Evolutionary conservation across 1,284 basidiomycete genomes (phyloP).

Genomic region (Ceratobasidium sp.): DNA sequence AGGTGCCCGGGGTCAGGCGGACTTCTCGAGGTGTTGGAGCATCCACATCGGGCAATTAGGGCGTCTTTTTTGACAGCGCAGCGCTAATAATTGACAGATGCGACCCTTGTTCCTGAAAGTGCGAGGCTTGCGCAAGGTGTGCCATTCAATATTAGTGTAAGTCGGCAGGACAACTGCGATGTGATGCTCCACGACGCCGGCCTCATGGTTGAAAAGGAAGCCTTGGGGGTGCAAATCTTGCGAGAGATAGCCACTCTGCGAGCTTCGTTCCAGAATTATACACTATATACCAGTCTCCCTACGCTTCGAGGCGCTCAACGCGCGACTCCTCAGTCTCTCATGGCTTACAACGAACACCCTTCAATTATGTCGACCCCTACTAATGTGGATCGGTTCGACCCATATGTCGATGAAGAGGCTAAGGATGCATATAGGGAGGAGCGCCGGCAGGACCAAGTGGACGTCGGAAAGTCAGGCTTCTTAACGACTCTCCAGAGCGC

Average conservation of each 20-base stretch:
- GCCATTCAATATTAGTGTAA: too few species aligned
- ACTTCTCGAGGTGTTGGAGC: too few species aligned
- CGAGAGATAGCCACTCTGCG: not conserved
- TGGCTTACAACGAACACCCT: constrained; percentile 9
- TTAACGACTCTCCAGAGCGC: not conserved
- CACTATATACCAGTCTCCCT: constrained; percentile 1
- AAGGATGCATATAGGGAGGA: constrained; percentile 14
- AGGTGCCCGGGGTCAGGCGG: not conserved
- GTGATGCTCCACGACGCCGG: not conserved
- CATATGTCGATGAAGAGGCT: not conserved
- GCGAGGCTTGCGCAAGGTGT: too few species aligned
- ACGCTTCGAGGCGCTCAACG: too few species aligned
- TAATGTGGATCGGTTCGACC: not conserved
- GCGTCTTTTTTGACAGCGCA: not conserved
- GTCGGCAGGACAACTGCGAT: too few species aligned
- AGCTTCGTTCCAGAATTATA: not conserved
- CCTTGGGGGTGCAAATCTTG: not conserved
- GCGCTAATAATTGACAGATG: not conserved
- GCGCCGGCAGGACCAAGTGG: not conserved
- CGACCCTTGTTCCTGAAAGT: too few species aligned
- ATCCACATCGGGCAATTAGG: too few species aligned
- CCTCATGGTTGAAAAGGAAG: not conserved
- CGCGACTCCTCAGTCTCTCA: not conserved
- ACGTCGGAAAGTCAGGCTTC: not conserved
- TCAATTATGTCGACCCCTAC: not conserved